These are phyloP conservation scores for Xylaria sp. DNA, from an alignment of 2,329 filamentous ascomycete genomes.

Conservation along the genomic window DNA sequence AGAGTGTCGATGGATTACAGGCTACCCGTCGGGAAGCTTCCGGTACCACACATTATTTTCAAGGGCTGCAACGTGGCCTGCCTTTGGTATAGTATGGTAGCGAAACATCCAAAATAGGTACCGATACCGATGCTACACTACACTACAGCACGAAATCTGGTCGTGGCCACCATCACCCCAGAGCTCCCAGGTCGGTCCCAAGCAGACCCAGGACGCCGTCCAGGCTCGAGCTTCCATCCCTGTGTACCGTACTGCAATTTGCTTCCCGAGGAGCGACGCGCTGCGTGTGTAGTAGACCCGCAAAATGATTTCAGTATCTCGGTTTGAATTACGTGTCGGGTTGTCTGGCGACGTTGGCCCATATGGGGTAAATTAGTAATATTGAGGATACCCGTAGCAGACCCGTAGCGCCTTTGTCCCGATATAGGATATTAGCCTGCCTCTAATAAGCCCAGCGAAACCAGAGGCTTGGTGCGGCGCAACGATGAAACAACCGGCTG, in stretches of 20 bases:
- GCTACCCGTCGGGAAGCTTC: conserved; percentile 39
- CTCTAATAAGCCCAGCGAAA: conserved; percentile 36
- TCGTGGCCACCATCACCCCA: conserved; percentile 14
- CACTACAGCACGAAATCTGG: conserved; percentile 22
- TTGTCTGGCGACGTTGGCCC: conserved; percentile 19
- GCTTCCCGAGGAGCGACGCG: conserved; percentile 7
- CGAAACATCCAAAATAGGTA: conserved; percentile 28
- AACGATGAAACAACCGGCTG: conserved; percentile 40
- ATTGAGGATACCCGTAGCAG: conserved; percentile 4
- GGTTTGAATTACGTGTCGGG: conserved; percentile 21
- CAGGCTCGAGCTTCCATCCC: background rate
- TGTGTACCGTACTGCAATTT: conserved; percentile 11
- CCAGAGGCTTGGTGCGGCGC: conserved; percentile 38
- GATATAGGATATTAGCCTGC: conserved; percentile 26
- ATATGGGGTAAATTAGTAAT: conserved; percentile 40
- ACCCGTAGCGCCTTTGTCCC: conserved; percentile 11
- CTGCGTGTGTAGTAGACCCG: conserved; percentile 20
- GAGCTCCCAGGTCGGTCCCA: background rate
- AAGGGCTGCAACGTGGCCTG: conserved; percentile 39
- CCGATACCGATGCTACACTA: conserved; percentile 18
- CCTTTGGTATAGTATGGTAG: conserved; percentile 27
- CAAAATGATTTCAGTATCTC: conserved; percentile 29
- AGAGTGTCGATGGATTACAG: conserved; percentile 26
- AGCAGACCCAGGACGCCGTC: background rate
- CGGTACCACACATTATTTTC: conserved; percentile 36